phyloP scores from a whole-genome alignment of 208 protist species.

The Trypanosoma avium region DNA sequence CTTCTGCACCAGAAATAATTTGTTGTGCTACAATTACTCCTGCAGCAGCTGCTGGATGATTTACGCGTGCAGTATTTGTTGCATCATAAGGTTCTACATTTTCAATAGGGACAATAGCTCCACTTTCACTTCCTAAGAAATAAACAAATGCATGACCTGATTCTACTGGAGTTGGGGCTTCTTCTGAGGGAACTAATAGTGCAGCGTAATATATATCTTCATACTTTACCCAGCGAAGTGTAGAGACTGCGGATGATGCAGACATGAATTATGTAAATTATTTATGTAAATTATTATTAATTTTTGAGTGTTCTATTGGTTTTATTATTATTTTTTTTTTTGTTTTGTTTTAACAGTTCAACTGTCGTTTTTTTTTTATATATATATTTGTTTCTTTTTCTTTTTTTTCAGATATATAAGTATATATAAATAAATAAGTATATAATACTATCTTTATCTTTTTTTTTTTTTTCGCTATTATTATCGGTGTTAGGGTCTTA shows the following conservation, averaged over 20 bases:
- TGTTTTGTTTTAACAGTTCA: no score
- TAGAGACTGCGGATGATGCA: no score
- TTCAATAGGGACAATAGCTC: constrained; percentile 42
- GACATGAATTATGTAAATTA: no score
- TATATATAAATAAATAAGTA: neutral
- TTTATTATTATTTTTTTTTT: no score
- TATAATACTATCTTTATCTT: no score
- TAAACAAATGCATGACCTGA: constrained; percentile 57
- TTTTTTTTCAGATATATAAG: neutral
- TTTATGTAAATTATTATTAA: no score
- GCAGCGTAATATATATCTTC: constrained; percentile 73
- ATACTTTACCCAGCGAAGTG: constrained; percentile 77
- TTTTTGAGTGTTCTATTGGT: neutral
- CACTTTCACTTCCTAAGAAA: constrained; percentile 72
- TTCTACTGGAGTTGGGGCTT: constrained; percentile 35
- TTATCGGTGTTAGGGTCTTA: neutral
- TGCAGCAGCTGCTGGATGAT: constrained; percentile 44
- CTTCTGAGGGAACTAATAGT: constrained; percentile 43
- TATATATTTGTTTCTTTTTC: constrained; percentile 3
- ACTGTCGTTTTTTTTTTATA: neutral
- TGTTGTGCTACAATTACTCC: constrained; percentile 59
- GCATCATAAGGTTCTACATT: constrained; percentile 65
- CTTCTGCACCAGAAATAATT: constrained; percentile 39
- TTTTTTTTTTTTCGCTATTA: neutral
- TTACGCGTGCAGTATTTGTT: constrained; percentile 41